Evolutionary conservation across 352 stramenopile genomes (phyloP).

Genomic region (Stramenopiles sp.): DNA sequence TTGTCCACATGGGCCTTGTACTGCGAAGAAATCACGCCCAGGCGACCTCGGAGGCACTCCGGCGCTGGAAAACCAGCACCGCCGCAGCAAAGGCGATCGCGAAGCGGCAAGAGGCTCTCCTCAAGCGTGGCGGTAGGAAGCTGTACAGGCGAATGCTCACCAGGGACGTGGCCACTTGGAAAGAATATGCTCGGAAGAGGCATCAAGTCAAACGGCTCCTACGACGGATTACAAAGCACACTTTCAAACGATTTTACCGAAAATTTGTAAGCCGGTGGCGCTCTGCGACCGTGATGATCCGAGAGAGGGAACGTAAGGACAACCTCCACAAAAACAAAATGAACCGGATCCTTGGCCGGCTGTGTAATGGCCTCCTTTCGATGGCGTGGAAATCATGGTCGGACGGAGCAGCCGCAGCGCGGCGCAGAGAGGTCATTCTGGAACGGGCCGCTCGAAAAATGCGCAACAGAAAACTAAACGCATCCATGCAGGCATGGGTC

Average conservation of each 20-base stretch:
- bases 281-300: not conserved
- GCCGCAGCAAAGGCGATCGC: not conserved
- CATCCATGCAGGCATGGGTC: not conserved
- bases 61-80: not conserved
- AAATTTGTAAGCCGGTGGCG: conserved; percentile 4
- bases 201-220: not conserved
- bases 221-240: not conserved
- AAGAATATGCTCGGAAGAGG: not conserved
- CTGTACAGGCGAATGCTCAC: not conserved
- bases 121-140: not conserved
- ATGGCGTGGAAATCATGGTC: not conserved
- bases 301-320: not conserved
- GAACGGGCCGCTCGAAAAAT: not conserved
- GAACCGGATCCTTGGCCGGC: not conserved
- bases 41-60: not conserved
- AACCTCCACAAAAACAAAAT: not conserved
- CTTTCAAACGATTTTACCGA: not conserved
- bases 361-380: not conserved
- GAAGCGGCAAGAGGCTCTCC: not conserved
- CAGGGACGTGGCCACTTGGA: conserved; percentile 2
- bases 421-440: not conserved
- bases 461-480: conserved; percentile 6
- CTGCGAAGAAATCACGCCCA: not conserved
- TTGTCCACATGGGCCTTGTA: not conserved
- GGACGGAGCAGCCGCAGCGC: not conserved